Conservation (phyloP, 768 basidiomycete species). For the Obba rivulosa region DNA sequence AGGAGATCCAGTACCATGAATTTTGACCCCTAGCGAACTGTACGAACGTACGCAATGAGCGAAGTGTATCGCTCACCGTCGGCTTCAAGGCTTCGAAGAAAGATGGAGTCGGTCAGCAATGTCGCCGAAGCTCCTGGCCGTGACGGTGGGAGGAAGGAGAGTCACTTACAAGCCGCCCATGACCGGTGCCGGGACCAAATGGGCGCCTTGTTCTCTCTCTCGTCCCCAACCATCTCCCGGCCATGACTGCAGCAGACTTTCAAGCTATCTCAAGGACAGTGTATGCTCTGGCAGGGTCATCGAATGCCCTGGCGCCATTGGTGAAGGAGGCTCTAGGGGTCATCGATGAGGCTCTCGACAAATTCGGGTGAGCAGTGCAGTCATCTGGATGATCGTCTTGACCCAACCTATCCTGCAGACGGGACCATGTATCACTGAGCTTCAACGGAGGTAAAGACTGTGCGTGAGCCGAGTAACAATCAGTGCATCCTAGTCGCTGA, state of each 20-base stretch:
- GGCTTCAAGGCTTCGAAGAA: too few relatives aligned
- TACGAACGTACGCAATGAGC: too few relatives aligned
- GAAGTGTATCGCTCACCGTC: too few relatives aligned
- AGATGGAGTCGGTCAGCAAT: too few relatives aligned
- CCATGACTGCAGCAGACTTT: slow-evolving; percentile 40
- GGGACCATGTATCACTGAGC: slow-evolving; percentile 74
- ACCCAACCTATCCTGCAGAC: slow-evolving; percentile 33
- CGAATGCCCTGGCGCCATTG: slow-evolving; percentile 47
- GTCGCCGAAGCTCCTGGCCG: too few relatives aligned
- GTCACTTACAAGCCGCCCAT: too few relatives aligned
- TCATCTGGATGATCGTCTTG: slow-evolving; percentile 1
- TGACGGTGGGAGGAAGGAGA: too few relatives aligned
- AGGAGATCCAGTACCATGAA: too few relatives aligned
- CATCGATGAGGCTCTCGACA: slow-evolving; percentile 71
- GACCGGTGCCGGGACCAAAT: too few relatives aligned
- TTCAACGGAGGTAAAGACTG: slow-evolving; percentile 99
- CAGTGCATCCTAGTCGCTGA: background rate
- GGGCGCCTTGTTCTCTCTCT: background rate
- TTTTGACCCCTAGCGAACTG: too few relatives aligned
- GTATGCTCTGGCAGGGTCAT: slow-evolving; percentile 52
- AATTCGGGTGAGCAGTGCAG: slow-evolving; percentile 66
- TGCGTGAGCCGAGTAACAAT: slow-evolving; percentile 31
- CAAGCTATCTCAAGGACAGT: slow-evolving; percentile 51
- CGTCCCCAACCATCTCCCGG: background rate
- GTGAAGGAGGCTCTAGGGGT: slow-evolving; percentile 80